Conservation (phyloP, 2,329 filamentous ascomycete species). For the Gliomastix tumulicola region DNA sequence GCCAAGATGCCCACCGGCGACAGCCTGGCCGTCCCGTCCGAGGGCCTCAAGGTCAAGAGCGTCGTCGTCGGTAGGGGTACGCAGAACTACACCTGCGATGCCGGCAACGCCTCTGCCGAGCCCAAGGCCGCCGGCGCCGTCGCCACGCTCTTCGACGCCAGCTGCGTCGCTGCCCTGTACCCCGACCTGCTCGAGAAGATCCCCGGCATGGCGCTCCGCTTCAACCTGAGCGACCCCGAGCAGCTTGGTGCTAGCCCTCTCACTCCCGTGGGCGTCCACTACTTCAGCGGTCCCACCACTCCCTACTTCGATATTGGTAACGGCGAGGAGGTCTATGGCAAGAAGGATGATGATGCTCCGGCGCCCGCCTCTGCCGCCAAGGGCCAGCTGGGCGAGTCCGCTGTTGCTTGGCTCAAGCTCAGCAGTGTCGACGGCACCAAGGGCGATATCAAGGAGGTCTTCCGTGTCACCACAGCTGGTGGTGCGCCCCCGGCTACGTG, state of each 20-base stretch:
- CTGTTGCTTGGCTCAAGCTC: slow-evolving; percentile 78
- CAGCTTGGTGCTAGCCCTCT: slow-evolving; percentile 52
- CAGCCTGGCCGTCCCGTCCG: slow-evolving; percentile 52
- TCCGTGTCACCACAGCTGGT: slow-evolving; percentile 77
- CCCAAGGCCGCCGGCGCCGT: slow-evolving; percentile 67
- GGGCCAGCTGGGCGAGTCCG: slow-evolving; percentile 57
- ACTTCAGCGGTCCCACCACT: slow-evolving; percentile 63
- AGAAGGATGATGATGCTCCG: slow-evolving; percentile 52
- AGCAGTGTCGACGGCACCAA: slow-evolving; percentile 44
- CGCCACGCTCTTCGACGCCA: slow-evolving; percentile 82
- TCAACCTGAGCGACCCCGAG: slow-evolving; percentile 41
- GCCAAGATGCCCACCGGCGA: slow-evolving; percentile 45
- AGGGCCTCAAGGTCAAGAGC: slow-evolving; percentile 61
- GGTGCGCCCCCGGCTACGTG: slow-evolving; percentile 72
- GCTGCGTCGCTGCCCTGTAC: slow-evolving; percentile 66
- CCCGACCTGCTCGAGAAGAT: slow-evolving; percentile 60
- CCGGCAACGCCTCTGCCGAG: slow-evolving; percentile 46
- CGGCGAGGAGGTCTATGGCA: slow-evolving; percentile 40
- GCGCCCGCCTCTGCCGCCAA: slow-evolving; percentile 56
- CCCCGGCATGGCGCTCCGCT: slow-evolving; percentile 61
- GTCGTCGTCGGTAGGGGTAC: slow-evolving; percentile 83
- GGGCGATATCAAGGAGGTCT: slow-evolving; percentile 65
- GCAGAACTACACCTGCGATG: slow-evolving; percentile 86
- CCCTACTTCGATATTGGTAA: slow-evolving; percentile 73
- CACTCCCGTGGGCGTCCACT: slow-evolving; percentile 69